These are phyloP conservation scores for Gossypioides kirkii DNA, from an alignment of 345 rosid species.

Conservation along the genomic window DNA sequence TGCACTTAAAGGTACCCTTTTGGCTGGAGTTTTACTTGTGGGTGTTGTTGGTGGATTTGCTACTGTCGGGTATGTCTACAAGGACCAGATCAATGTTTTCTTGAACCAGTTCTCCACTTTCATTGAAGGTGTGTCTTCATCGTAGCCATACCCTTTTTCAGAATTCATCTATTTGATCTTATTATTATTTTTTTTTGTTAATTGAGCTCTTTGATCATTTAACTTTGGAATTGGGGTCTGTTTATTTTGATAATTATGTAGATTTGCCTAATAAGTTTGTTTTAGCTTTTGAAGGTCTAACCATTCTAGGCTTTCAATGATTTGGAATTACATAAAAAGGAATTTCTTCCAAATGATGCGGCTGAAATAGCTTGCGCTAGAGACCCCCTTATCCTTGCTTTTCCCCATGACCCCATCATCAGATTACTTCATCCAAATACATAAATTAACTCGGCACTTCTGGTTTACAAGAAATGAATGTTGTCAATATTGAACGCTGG, in stretches of 20 bases:
- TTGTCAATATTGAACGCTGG: not conserved
- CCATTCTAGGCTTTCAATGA: not conserved
- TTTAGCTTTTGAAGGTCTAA: not conserved
- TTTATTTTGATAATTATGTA: not conserved
- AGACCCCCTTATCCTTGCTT: not conserved
- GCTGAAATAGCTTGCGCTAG: not conserved
- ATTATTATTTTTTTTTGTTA: not conserved
- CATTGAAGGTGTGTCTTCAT: conserved; percentile 57
- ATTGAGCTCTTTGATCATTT: not conserved
- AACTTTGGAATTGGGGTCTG: not conserved
- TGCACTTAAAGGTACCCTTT: conserved; percentile 71
- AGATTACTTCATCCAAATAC: not conserved
- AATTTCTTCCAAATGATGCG: not conserved
- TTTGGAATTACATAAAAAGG: not conserved
- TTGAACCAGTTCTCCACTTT: conserved; percentile 73
- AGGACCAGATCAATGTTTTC: conserved; percentile 74
- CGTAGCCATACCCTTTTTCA: not conserved
- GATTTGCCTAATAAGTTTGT: not conserved
- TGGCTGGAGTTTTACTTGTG: conserved; percentile 78
- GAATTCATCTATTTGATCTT: not conserved
- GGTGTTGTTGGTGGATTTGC: conserved; percentile 88
- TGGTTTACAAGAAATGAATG: not conserved
- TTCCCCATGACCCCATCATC: not conserved
- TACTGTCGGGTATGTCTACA: conserved; percentile 65
- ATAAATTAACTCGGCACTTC: not conserved